Evolutionary conservation across 192 early-diverging fungal species (phyloP), one percentile per base, ranked within the genome.

Genomic region (Gamsiella multidivaricata): DNA sequence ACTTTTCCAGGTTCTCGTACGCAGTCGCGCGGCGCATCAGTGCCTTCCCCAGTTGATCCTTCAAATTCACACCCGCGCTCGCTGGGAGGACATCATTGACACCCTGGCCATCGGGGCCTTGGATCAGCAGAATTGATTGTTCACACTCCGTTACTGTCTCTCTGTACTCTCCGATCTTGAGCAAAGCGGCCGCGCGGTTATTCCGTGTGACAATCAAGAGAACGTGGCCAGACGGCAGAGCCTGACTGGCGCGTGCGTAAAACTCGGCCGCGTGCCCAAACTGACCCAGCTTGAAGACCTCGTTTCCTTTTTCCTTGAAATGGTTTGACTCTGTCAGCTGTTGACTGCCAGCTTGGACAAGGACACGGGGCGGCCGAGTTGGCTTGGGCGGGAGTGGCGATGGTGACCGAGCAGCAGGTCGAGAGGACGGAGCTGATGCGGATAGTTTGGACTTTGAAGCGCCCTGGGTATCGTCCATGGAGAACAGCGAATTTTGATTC

Each of bases 271-370:
- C 95, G 11, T 92, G 91, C 47, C 84, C 91, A 82, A 91, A 98
- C 80, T 98, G 94, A 3, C 97, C 97, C 26, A 91, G 83, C 73
- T 95, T 96, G 81, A 95, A 99, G 12, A 80, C 65, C 10, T 90
- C 90, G 70, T 96, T 97, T 55, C 95, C 96, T 22, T 69, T 68
- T 18, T 85, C 80, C 59, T 92, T 90, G 65, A 81, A 61, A 3
- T 49, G 46, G 51, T 83, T 81, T 1, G 80, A 81, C 28, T 54
- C 70, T 34, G 52, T 28, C 22, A 89, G n/a, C 15, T 81, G 80
- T 28, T 80, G 76, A 29, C 73, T 31, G 1, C 74, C 54, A 9
- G 84, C 88, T 66, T 70, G 78, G 50, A 82, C 84, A 53, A 80
- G 60, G 4, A 60, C 73, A 42, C 72, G 78, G 31, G 70, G 78